These are phyloP conservation scores for Spizellomyces punctatus DNA, from an alignment of 192 early-diverging fungal genomes.

Conservation along the genomic window DNA sequence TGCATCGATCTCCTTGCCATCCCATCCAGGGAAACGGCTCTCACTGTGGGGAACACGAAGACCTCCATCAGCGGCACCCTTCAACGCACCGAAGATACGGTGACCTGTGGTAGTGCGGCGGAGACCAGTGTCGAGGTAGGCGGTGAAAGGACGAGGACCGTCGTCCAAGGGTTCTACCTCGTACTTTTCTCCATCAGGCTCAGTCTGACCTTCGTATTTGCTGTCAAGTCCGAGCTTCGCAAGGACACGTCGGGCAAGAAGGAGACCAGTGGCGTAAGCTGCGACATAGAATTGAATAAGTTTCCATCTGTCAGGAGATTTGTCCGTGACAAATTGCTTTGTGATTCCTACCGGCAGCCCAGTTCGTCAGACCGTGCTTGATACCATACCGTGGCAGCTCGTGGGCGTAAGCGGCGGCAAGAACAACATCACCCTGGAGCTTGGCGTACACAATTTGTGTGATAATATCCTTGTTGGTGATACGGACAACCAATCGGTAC, in stretches of 20 bases:
- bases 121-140: constrained; percentile 96
- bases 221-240: constrained; percentile 91
- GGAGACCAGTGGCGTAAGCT: constrained; percentile 96
- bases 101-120: constrained; percentile 96
- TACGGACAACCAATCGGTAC: constrained; percentile 98
- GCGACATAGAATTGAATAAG: constrained; percentile 7
- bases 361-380: constrained; percentile 99
- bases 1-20: constrained; percentile 88
- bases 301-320: neutral
- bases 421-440: constrained; percentile 95
- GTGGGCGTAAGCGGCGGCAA: constrained; percentile 94
- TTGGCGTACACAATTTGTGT: constrained; percentile 98
- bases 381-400: constrained; percentile 95
- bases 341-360: constrained; percentile 68
- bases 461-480: constrained; percentile 98
- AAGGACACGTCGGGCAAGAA: constrained; percentile 93
- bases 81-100: constrained; percentile 95
- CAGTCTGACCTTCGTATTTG: constrained; percentile 94
- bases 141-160: constrained; percentile 96
- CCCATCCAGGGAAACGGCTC: constrained; percentile 97
- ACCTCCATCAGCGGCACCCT: constrained; percentile 99
- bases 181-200: constrained; percentile 85
- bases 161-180: constrained; percentile 86
- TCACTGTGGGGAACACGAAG: constrained; percentile 94
- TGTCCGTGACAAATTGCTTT: constrained; percentile 22